These are phyloP conservation scores for Cryptosporidium sp. DNA, from an alignment of 169 alveolate species.

Conservation along the genomic window DNA sequence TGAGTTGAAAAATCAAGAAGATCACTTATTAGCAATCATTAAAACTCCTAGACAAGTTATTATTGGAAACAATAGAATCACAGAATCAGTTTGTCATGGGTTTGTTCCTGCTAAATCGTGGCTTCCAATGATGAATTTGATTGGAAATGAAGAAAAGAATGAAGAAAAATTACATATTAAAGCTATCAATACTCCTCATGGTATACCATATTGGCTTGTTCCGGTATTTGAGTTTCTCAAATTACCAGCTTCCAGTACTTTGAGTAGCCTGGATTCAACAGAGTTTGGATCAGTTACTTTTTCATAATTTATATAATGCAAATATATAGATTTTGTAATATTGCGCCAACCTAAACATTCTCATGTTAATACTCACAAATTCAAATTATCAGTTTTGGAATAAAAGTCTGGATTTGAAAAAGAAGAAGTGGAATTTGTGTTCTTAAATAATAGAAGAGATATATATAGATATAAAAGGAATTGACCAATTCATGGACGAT, in stretches of 20 bases:
- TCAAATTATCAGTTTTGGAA: background rate
- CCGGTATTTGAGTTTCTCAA: slow-evolving; percentile 41
- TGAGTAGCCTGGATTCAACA: slow-evolving; percentile 38
- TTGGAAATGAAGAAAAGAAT: slow-evolving; percentile 41
- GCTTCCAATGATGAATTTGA: slow-evolving; percentile 74
- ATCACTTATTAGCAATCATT: slow-evolving; percentile 38
- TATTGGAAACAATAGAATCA: slow-evolving; percentile 64
- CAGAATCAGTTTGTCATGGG: slow-evolving; percentile 67
- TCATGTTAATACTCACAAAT: slow-evolving; percentile 32
- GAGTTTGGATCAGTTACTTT: slow-evolving; percentile 61
- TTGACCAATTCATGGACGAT: slow-evolving; percentile 42
- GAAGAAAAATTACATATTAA: slow-evolving; percentile 31
- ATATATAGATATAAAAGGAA: background rate
- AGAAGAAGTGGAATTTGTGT: background rate
- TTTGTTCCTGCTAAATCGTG: slow-evolving; percentile 74
- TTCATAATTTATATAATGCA: slow-evolving; percentile 36
- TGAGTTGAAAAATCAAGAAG: slow-evolving; percentile 49
- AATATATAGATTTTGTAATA: slow-evolving; percentile 34
- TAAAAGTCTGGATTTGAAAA: background rate
- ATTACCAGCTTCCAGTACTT: slow-evolving; percentile 49
- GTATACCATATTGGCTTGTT: slow-evolving; percentile 69
- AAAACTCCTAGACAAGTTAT: slow-evolving; percentile 61
- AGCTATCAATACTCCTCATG: slow-evolving; percentile 72
- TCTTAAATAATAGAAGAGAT: too few species aligned
- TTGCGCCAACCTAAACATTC: background rate